Conservation (phyloP, 441 rosid species). For the Adansonia gregorii region DNA sequence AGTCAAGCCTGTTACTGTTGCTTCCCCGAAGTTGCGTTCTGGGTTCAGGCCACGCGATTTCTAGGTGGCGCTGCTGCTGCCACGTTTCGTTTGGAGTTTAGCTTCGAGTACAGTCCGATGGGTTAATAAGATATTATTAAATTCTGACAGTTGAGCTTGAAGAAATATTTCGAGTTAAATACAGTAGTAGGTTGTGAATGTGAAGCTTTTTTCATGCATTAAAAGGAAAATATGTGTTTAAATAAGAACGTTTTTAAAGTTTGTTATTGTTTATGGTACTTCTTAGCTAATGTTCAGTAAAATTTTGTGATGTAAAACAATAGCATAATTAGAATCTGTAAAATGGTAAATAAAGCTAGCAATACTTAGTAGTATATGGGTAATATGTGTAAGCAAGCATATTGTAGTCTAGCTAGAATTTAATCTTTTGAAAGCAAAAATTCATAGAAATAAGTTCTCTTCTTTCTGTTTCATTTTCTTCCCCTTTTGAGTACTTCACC, state of each 20-base stretch:
- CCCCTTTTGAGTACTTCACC: background rate
- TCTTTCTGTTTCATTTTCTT: background rate
- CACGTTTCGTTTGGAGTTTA: background rate
- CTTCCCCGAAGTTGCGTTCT: constrained; percentile 32
- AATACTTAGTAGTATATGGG: background rate
- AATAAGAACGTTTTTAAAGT: background rate
- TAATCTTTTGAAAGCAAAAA: background rate
- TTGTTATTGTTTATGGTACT: no score
- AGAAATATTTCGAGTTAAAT: background rate
- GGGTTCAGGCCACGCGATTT: constrained; percentile 21
- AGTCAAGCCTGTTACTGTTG: constrained; percentile 28
- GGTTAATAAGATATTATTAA: background rate
- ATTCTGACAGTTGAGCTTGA: no score
- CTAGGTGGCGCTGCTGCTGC: no score
- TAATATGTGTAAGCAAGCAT: background rate
- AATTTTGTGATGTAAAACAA: background rate
- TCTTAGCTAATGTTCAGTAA: no score
- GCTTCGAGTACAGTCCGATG: background rate
- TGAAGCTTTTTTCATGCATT: background rate
- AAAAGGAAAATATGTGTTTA: background rate
- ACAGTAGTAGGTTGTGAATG: background rate
- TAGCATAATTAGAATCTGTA: background rate
- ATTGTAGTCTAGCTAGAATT: background rate
- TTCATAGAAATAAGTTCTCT: background rate
- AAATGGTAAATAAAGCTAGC: background rate